Evolutionary conservation across 495 filamentous ascomycete species (phyloP).

Genomic region (Pyronema omphalodes): DNA sequence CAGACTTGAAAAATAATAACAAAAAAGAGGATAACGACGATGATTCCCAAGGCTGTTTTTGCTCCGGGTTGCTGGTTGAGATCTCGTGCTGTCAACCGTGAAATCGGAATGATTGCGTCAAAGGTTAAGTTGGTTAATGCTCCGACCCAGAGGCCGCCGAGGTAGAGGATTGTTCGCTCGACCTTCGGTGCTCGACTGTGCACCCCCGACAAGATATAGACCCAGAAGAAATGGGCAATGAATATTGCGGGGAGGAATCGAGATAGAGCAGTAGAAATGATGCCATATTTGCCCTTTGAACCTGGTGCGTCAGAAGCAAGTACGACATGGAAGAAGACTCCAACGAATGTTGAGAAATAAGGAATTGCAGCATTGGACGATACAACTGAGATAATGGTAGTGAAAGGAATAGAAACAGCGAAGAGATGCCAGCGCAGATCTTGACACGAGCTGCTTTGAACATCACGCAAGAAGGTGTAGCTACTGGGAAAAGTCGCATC

Average conservation of each 20-base stretch:
- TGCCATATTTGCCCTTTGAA: conserved; percentile 30
- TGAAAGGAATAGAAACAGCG: conserved; percentile 51
- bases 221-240: conserved; percentile 53
- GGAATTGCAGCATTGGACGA: conserved; percentile 48
- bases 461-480: conserved; percentile 38
- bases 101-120: conserved; percentile 57
- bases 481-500: conserved; percentile 61
- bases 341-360: conserved; percentile 53
- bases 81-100: conserved; percentile 58
- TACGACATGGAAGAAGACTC: conserved; percentile 60
- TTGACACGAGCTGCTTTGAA: conserved; percentile 31
- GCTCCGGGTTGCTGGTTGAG: conserved; percentile 62
- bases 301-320: conserved; percentile 59
- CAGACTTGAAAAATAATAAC: conserved; percentile 52
- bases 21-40: conserved; percentile 41
- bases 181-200: conserved; percentile 35
- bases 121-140: conserved; percentile 71
- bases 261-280: conserved; percentile 52
- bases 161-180: conserved; percentile 55
- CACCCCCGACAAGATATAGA: conserved; percentile 34
- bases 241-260: conserved; percentile 64
- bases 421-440: conserved; percentile 61
- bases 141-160: conserved; percentile 60
- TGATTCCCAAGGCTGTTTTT: conserved; percentile 45
- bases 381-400: conserved; percentile 46